Base-by-base conservation (phyloP, 208 protist species). In the Strigomonas culicis region DNA sequence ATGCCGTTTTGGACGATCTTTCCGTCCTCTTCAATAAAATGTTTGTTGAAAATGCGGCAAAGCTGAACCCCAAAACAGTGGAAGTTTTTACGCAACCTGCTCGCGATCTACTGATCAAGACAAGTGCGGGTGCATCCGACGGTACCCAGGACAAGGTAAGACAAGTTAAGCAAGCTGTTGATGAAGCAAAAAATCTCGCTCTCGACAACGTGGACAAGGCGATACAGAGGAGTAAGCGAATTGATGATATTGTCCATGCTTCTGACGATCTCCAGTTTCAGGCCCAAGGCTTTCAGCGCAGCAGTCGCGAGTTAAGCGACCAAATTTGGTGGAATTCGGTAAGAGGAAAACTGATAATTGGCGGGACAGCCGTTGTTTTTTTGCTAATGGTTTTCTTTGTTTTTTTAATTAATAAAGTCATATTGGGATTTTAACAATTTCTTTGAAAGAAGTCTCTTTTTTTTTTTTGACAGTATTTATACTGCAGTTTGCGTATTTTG, bases 241-340 rank as follows among this genome's bases (percentile, higher is more conserved):
- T 96, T 59, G 90, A 96, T 50, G 87, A 96, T 63, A 96, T 96
- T 72, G 79, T 96, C 43, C 82, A 91, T 58, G 82, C 84, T 1
- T 93, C 85, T 0, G 90, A 96, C 39, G 90, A 96, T 46, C 66
- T 96, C 41, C 85, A 93, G 75, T 89, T 85, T 57, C 86, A 96
- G 72, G 84, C 90, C 2, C 83, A 94, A 51, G 87, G 86, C 6
- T 96, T 96, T 60, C 86, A 93, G 62, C 84, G 83, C 47, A 92
- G 71, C 65, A 90, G 84, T 49, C 90, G 85, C 22, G 84, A 90
- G 32, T 63, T 96, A 55, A 74, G 80, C 32, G 84, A 91, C 60
- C 90, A 96, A 65, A 63, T 96, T 53, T 96, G 84, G 86, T 96
- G 90, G 87, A 93, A 82, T 68, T 85, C 80, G 11, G 72, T 93